These are phyloP conservation scores for Trichomonas gallinae DNA, from an alignment of 208 protist species.

Conservation along the genomic window DNA sequence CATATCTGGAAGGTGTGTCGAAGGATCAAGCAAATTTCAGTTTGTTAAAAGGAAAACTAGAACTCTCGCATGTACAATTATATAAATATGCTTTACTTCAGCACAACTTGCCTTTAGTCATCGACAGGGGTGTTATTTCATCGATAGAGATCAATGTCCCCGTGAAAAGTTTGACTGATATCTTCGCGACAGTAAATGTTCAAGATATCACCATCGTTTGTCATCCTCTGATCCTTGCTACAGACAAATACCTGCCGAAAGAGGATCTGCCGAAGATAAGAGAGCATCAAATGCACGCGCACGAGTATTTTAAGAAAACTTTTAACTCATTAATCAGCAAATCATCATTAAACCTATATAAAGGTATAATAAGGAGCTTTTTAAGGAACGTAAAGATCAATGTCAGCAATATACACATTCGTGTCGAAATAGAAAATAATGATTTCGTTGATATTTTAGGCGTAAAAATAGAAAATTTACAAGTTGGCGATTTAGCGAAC, in stretches of 20 bases:
- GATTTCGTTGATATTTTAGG: background rate
- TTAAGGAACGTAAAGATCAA: background rate
- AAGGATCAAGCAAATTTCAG: background rate
- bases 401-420: background rate
- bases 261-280: background rate
- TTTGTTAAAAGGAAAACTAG: background rate
- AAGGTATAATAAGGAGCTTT: background rate
- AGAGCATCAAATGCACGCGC: background rate
- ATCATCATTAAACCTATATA: background rate
- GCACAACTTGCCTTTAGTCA: background rate
- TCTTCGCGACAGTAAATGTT: background rate
- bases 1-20: background rate
- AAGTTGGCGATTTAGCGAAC: background rate
- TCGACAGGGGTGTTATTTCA: background rate
- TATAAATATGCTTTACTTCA: background rate
- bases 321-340: background rate
- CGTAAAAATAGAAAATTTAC: background rate
- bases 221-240: background rate
- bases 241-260: background rate
- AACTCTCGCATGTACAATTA: background rate
- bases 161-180: background rate
- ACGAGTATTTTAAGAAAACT: background rate
- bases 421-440: background rate
- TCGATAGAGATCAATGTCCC: background rate
- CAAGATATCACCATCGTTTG: background rate